These are phyloP conservation scores for Flueggea neowawraea DNA, from an alignment of 441 rosid species.

Conservation along the genomic window DNA sequence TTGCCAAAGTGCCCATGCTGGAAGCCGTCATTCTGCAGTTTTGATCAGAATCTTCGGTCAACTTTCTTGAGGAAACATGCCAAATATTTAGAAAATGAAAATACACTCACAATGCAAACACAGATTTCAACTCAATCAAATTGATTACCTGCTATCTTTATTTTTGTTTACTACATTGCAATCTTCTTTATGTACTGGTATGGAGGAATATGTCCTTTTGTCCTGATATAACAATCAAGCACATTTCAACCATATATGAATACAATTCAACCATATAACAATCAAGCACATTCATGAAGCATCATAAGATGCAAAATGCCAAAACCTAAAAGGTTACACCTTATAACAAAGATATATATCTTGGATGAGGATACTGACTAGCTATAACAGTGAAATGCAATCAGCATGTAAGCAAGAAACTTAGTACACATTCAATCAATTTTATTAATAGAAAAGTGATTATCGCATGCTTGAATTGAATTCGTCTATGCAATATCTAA, in stretches of 20 bases:
- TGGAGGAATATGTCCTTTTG: constrained; percentile 39
- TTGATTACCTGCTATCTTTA: constrained; percentile 38
- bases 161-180: constrained; percentile 16
- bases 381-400: background rate
- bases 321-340: background rate
- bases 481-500: too few relatives aligned
- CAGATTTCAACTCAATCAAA: background rate
- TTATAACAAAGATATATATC: background rate
- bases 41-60: constrained; percentile 20
- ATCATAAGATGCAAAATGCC: background rate
- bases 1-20: constrained; percentile 30
- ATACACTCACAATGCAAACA: background rate
- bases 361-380: background rate
- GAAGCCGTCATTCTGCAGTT: constrained; percentile 31
- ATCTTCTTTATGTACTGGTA: constrained; percentile 37
- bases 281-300: background rate
- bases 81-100: constrained; percentile 5
- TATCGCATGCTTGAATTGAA: background rate
- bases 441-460: constrained; percentile 4
- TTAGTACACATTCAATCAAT: background rate
- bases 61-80: constrained; percentile 5
- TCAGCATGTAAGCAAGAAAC: background rate
- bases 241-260: constrained; percentile 10
- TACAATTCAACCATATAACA: background rate
- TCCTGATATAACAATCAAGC: constrained; percentile 42